Percentiles rank a stretch among this genome's conserved stretches.
Evolutionary conservation across 106 monocot species (phyloP).

Genomic region (Acorus calamus): DNA sequence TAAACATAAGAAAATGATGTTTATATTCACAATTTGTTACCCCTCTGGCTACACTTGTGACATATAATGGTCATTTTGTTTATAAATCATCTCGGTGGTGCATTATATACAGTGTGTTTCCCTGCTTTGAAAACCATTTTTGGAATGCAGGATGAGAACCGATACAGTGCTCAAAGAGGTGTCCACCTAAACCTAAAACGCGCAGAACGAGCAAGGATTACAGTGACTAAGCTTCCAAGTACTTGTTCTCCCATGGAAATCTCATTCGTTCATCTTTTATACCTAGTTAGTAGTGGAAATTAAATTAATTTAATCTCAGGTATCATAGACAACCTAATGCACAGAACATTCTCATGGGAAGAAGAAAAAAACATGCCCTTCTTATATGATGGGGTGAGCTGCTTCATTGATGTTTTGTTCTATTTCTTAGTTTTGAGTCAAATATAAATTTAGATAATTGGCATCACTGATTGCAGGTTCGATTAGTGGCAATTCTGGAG

Average conservation of each 20-base stretch:
- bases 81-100: background rate
- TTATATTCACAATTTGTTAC: too few species aligned
- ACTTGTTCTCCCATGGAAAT: background rate
- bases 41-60: too few species aligned
- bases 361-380: slow-evolving; percentile 58
- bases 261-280: too few species aligned
- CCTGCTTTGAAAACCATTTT: background rate
- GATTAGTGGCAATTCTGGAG: slow-evolving; percentile 68
- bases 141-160: slow-evolving; percentile 53
- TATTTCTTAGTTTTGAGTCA: too few species aligned
- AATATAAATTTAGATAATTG: too few species aligned
- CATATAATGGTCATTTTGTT: background rate
- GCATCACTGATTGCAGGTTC: slow-evolving; percentile 31
- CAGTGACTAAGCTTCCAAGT: slow-evolving; percentile 80
- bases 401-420: too few species aligned
- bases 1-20: too few species aligned
- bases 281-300: too few species aligned
- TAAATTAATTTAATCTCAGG: slow-evolving; percentile 12
- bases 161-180: slow-evolving; percentile 78
- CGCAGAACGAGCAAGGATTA: slow-evolving; percentile 75
- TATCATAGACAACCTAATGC: slow-evolving; percentile 75
- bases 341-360: slow-evolving; percentile 76
- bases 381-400: slow-evolving; percentile 84
- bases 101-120: background rate
- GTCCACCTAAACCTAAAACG: slow-evolving; percentile 75